Base-by-base conservation (phyloP, 306 rosid genomes). In the Trifolium fragiferum region DNA sequence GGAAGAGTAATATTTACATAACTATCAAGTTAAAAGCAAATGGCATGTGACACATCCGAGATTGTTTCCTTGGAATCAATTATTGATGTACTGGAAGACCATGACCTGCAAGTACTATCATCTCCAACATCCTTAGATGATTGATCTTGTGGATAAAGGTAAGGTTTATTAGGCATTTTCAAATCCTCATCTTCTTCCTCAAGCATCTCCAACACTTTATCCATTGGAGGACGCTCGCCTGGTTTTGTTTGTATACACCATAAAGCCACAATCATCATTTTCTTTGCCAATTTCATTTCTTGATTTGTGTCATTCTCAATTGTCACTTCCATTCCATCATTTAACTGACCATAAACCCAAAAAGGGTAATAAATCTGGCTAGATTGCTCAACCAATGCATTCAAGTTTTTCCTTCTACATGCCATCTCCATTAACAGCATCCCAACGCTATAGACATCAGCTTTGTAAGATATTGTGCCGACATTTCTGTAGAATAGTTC, bases 341-440 rank as follows among this genome's bases (percentile, higher is more conserved):
- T 10, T 64, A 64, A 37, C 2, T 4, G 50, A 64, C 10, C 9
- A 32, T 64, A 64, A 5, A 64, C 50, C 70, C 70, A 64, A 38
- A 38, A 64, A 4, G 70, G 70, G 1, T 38, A 64, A 64, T 64
- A 64, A 64, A 64, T 3, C 11, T 38, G 70, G 32, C 70, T 64
- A 6, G 50, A 38, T 18, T 65, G 70, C 11, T 65, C 70, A 4
- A 9, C 70, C 18, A 40, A 10, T 65, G 32, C 51, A 65, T 65
- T 65, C 50, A 65, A 18, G 1, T 65, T 65, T 19, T 11, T 19
- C 51, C 70, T 65, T 65, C 70, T 65, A 40, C 33, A 7, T 2
- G 70, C 70, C 16, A 65, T 65, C 33, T 65, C 70, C 70, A 65
- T 65, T 14, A 65, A 19, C 40, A 65, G 6, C 70, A 65, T 65